Evolutionary conservation across 345 rosid genomes (phyloP), one percentile per base, ranked within the genome.

Genomic region (Moricandia moricandioides): DNA sequence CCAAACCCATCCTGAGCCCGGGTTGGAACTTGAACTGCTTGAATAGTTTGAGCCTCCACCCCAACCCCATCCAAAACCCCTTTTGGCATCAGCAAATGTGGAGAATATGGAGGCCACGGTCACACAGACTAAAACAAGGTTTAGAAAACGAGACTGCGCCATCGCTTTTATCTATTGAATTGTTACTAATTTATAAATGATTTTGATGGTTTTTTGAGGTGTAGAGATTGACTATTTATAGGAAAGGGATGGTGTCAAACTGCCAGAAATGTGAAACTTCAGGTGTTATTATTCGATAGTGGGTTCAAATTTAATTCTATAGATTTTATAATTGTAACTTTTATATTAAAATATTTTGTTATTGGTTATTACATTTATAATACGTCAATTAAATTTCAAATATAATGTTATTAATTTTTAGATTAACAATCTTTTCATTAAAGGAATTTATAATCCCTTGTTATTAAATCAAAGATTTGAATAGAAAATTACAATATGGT

Each of bases 31-130:
- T n/a, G 78, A 74, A 66, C 78, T 58, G 66, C 31, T 72, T 49
- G 77, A 65, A 18, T 16, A 2, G 86, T 83, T 83, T 24, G 74
- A 79, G 7, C 78, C 68, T 10, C 67, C 71, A 12, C 62, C 58
- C 86, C 84, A 78, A 40, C 73, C 78, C 63, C 69, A 70, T 17
- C 69, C 69, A 62, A 61, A 75, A 5, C 70, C 80, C 1, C 80
- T 76, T 55, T 70, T 70, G 30, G 75, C 80, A 21, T 76, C 80
- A 7, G 65, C 75, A 62, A 54, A 70, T 40, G 75, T 55, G 31
- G 66, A 62, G 18, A 70, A 40, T 35, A 63, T 18, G 24, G 56
- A 29, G 16, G 71, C 61, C 47, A 77, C 16, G 54, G 67, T 56
- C 30, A 77, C 21, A 24, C 70, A 8, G 18, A 70, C 66, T 43